These are phyloP conservation scores for Bretschneidera sinensis DNA, from an alignment of 345 rosid genomes.

Conservation along the genomic window DNA sequence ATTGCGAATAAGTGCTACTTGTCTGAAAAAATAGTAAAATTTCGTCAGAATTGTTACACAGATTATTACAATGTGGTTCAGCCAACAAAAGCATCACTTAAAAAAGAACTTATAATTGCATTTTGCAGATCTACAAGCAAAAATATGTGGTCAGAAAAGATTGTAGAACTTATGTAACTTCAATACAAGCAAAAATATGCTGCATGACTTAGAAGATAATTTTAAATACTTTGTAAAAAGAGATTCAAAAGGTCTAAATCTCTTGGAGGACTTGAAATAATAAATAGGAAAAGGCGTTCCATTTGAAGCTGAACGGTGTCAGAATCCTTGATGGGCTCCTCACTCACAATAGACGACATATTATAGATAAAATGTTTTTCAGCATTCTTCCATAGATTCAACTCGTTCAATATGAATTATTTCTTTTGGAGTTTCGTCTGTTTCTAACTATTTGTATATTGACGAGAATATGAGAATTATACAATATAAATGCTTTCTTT, in stretches of 20 bases:
- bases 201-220: background rate
- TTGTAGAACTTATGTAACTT: background rate
- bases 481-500: no score
- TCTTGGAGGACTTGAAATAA: background rate
- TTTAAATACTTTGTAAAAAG: background rate
- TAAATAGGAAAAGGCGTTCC: no score
- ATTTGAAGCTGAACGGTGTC: no score
- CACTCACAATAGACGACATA: no score
- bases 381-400: no score
- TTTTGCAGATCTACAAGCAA: background rate
- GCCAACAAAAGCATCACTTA: background rate
- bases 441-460: no score
- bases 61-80: background rate
- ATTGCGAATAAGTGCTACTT: constrained; percentile 10
- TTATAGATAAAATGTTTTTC: no score
- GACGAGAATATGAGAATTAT: no score
- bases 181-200: background rate
- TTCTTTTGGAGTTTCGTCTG: no score
- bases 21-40: constrained; percentile 18
- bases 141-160: background rate
- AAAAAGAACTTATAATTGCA: background rate
- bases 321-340: no score
- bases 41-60: background rate
- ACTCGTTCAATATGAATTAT: no score
- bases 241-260: no score